Conservation (phyloP, 2,329 filamentous ascomycete species). For the Fusarium siculi region DNA sequence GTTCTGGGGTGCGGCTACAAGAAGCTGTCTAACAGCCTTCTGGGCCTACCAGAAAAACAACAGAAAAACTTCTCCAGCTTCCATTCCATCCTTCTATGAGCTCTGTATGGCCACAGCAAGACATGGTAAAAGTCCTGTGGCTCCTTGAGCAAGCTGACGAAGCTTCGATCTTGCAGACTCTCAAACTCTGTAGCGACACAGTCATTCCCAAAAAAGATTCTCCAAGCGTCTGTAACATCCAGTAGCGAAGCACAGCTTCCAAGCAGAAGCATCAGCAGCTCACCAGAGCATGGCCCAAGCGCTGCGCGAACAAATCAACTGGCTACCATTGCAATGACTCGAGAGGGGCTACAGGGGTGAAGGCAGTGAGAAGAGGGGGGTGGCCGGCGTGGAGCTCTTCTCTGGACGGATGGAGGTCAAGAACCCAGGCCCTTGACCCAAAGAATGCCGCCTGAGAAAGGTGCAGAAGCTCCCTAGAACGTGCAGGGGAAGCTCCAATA, state of each 20-base stretch:
- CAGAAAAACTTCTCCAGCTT: constrained; percentile 19
- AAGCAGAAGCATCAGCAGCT: constrained; percentile 40
- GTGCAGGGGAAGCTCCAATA: constrained; percentile 44
- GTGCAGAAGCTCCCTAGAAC: constrained; percentile 40
- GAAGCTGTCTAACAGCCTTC: constrained; percentile 43
- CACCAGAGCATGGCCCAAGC: constrained; percentile 39
- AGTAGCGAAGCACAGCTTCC: constrained; percentile 26
- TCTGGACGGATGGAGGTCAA: constrained; percentile 38
- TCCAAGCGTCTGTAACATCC: constrained; percentile 13
- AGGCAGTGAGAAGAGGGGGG: constrained; percentile 35
- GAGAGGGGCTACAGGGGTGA: constrained; percentile 42
- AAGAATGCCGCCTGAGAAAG: constrained; percentile 34
- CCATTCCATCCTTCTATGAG: constrained; percentile 30
- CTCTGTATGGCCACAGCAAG: constrained; percentile 20
- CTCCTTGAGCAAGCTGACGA: constrained; percentile 20
- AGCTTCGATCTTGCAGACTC: constrained; percentile 38
- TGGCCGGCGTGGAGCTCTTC: constrained; percentile 33
- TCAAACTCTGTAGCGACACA: constrained; percentile 12
- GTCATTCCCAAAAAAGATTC: constrained; percentile 1
- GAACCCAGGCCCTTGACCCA: constrained; percentile 15
- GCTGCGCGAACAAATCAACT: constrained; percentile 44
- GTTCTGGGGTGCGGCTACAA: constrained; percentile 40
- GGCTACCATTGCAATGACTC: constrained; percentile 47
- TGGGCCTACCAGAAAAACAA: constrained; percentile 38
- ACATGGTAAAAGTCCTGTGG: constrained; percentile 9